Conservation (phyloP, 1,139 yeast species). For the Tardiomyces depauwii region DNA sequence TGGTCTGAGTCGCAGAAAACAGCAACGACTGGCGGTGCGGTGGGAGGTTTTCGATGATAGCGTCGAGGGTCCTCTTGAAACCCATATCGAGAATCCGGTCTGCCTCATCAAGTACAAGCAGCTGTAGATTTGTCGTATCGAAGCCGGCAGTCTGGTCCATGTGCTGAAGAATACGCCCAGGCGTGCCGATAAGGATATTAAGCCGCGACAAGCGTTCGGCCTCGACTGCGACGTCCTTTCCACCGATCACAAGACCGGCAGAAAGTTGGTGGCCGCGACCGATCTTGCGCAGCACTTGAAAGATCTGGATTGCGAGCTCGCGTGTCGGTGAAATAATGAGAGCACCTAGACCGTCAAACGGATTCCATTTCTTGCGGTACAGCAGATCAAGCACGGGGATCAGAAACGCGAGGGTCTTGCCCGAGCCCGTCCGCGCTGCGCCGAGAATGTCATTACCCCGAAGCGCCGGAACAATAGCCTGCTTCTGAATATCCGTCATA, state of each 20-base stretch:
- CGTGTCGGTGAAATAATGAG: constrained; percentile 87
- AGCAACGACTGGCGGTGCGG: constrained; percentile 71
- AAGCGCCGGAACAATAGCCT: constrained; percentile 65
- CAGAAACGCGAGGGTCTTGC: constrained; percentile 86
- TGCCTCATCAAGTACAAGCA: constrained; percentile 87
- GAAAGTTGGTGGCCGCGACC: constrained; percentile 75
- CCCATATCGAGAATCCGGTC: constrained; percentile 97
- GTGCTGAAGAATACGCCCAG: constrained; percentile 90
- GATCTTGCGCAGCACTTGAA: constrained; percentile 75
- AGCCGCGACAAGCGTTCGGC: constrained; percentile 73
- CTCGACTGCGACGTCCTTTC: constrained; percentile 84
- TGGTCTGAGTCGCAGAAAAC: constrained; percentile 91
- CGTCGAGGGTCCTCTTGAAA: constrained; percentile 78
- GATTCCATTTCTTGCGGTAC: constrained; percentile 69
- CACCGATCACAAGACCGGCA: constrained; percentile 95
- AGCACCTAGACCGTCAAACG: constrained; percentile 88
- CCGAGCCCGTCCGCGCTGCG: constrained; percentile 95
- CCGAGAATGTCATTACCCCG: constrained; percentile 80
- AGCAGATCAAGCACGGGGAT: constrained; percentile 73
- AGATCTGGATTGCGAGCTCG: constrained; percentile 88
- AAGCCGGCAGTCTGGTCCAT: constrained; percentile 88
- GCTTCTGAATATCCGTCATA: constrained; percentile 78
- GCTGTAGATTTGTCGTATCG: constrained; percentile 68
- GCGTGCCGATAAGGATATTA: constrained; percentile 89
- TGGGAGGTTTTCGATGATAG: constrained; percentile 74